Evolutionary conservation across 106 monocot species (phyloP).

Genomic region (Platanthera guangdongensis): DNA sequence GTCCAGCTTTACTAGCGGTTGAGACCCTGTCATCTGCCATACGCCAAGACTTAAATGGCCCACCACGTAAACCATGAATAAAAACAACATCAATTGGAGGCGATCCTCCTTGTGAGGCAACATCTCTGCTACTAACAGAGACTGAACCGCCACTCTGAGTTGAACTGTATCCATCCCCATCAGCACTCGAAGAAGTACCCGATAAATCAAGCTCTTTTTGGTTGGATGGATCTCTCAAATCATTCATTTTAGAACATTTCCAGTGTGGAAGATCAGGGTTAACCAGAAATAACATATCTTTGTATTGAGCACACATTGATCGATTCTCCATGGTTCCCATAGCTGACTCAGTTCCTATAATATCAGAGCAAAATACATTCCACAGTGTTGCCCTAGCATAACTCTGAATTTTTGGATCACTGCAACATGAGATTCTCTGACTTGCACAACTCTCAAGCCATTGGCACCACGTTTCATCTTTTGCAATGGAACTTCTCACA

Average conservation of each 20-base stretch:
- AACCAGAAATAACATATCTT: conserved; percentile 84
- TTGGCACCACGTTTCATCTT: conserved; percentile 59
- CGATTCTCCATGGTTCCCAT: conserved; percentile 12
- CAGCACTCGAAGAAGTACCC: conserved; percentile 11
- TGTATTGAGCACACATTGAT: conserved; percentile 42
- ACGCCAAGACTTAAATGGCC: conserved; percentile 97
- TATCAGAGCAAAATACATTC: conserved; percentile 41
- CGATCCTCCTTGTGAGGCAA: not conserved
- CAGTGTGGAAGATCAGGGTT: conserved; percentile 74
- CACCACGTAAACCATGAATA: conserved; percentile 94
- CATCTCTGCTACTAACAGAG: conserved; percentile 17
- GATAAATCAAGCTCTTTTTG: not conserved
- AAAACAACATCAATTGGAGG: conserved; percentile 79
- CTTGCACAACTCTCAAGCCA: conserved; percentile 91
- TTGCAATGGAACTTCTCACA: conserved; percentile 41
- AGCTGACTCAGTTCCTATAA: conserved; percentile 7
- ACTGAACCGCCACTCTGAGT: conserved; percentile 10
- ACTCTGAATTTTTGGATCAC: conserved; percentile 82
- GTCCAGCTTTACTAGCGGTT: conserved; percentile 79
- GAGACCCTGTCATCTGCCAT: conserved; percentile 92
- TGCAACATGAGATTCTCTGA: conserved; percentile 54
- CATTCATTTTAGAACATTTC: conserved; percentile 25
- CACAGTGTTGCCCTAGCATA: conserved; percentile 72
- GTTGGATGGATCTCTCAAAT: conserved; percentile 17
- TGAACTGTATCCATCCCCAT: conserved; percentile 1